These are phyloP conservation scores for Aethionema arabicum DNA, from an alignment of 345 rosid species.

Conservation along the genomic window DNA sequence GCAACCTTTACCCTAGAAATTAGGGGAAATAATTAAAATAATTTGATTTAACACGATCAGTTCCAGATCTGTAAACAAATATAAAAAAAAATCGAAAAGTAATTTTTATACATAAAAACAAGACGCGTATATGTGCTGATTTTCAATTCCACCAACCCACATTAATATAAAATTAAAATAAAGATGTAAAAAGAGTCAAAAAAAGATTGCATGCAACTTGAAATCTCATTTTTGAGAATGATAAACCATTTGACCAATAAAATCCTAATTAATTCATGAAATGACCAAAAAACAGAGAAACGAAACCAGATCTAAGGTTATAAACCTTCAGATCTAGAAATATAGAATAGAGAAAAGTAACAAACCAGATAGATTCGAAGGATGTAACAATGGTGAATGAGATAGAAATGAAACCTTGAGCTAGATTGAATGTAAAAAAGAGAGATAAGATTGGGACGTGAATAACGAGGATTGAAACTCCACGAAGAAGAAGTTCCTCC, in stretches of 20 bases:
- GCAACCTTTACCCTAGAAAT: background rate
- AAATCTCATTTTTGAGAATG: background rate
- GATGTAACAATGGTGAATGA: constrained; percentile 8
- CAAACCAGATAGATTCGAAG: background rate
- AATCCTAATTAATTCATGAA: background rate
- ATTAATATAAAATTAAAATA: background rate
- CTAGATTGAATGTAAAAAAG: constrained; percentile 22
- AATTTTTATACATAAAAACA: background rate
- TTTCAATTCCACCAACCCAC: constrained; percentile 23
- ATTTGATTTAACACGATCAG: background rate
- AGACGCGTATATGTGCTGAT: constrained; percentile 5
- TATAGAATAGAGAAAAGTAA: background rate
- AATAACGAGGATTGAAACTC: constrained; percentile 29
- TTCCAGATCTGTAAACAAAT: constrained; percentile 13
- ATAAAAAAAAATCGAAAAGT: background rate
- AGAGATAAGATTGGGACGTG: constrained; percentile 7
- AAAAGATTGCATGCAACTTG: background rate
- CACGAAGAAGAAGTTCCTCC: constrained; percentile 41
- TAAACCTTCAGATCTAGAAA: background rate
- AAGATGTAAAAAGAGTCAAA: constrained; percentile 15
- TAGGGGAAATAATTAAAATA: background rate
- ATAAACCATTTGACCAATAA: background rate
- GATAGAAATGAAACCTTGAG: constrained; percentile 29
- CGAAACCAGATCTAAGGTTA: constrained; percentile 18
- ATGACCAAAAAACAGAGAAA: constrained; percentile 5